Evolutionary conservation across 2,329 filamentous ascomycete species (phyloP), one percentile per base, ranked within the genome.

Genomic region (Colletotrichum viniferum): DNA sequence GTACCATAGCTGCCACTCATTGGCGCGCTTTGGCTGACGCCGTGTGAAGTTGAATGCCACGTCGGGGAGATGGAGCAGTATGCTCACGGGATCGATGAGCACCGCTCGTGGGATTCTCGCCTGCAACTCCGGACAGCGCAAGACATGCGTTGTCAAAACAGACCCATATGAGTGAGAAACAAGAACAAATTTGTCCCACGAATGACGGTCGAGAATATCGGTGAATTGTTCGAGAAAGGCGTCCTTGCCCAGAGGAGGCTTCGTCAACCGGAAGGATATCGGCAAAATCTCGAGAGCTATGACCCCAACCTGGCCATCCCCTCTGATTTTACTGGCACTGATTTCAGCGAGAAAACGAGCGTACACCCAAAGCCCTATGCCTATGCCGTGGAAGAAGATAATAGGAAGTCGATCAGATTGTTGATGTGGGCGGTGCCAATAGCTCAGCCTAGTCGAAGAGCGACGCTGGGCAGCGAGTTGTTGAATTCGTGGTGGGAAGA

Each of bases 11-110:
- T 93, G 90, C 85, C 90, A 92, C 82, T 95, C 92, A 77, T 93
- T 94, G n/a, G 93, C 92, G 72, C 71, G 84, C 80, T 78, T 84
- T 5, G 90, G 90, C 69, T 77, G 81, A 32, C 90, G 84, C 76
- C 88, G 85, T 13, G 90, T 92, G 81, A 95, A 95, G 83, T 95
- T 95, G 86, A 92, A 94, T 13, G 93, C 92, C 36, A 95, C 92
- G 76, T 93, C 88, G 1, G 93, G 93, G 43, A 93, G 87, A 81
- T 95, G 93, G 38, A 95, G 86, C 71, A 94, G 83, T 69, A 95
- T 88, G 28, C 89, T 91, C 12, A 95, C 91, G 0, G 93, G 93
- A 80, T 95, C 89, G 68, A 90, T 83, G 52, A 90, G 83, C 28
- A 90, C 82, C 7, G 86, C 79, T 1, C 86, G 85, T 8, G 80